Percentiles rank a stretch among this genome's conserved stretches.
Conservation (phyloP, 306 rosid species). For the Rosa lucieae region DNA sequence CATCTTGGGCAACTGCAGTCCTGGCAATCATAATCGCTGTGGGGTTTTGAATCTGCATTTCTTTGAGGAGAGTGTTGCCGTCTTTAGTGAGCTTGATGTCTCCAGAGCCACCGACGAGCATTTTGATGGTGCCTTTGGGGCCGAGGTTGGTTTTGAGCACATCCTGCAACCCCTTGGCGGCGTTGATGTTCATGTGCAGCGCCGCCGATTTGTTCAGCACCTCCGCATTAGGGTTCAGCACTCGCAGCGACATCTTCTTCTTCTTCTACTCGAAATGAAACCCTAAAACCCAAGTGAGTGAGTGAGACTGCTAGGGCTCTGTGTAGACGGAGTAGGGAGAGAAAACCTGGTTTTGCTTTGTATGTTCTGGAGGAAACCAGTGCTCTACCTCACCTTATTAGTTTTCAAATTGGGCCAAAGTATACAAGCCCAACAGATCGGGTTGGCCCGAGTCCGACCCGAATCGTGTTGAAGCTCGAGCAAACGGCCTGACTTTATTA, state of each 20-base stretch:
- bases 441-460: too few species aligned
- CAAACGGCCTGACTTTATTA: too few species aligned
- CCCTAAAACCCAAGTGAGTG: not conserved
- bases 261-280: not conserved
- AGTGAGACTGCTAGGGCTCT: not conserved
- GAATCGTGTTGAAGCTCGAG: too few species aligned
- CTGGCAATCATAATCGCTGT: constrained; percentile 99
- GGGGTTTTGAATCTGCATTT: constrained; percentile 98
- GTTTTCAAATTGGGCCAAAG: too few species aligned
- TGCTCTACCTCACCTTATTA: too few species aligned
- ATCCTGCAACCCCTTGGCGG: constrained; percentile 94
- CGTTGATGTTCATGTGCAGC: constrained; percentile 93
- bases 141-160: constrained; percentile 94
- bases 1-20: constrained; percentile 98
- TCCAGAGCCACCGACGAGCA: constrained; percentile 94
- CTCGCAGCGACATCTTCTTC: constrained; percentile 66
- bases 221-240: constrained; percentile 88
- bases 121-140: constrained; percentile 96
- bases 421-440: too few species aligned
- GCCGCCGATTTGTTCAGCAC: constrained; percentile 98
- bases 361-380: not conserved
- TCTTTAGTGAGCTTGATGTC: constrained; percentile 97
- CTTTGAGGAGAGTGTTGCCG: constrained; percentile 92
- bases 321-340: not conserved
- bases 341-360: not conserved